Base-by-base conservation (phyloP, 169 alveolate genomes). In the Plasmodium blacklocki region DNA sequence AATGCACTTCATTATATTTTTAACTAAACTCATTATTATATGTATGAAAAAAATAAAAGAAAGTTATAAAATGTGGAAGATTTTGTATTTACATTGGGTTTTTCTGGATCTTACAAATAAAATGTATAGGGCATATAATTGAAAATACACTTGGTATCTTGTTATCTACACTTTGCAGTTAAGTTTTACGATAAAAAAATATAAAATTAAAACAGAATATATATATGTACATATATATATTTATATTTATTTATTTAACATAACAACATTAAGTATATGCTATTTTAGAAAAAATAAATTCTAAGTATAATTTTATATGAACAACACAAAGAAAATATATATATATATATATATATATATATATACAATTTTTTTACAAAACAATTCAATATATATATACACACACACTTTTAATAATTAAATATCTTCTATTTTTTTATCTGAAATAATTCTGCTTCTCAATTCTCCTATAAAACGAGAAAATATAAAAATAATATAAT, bases 401-500 rank as follows among this genome's bases (percentile, higher is more conserved):
- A 32, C 43, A 32, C 43, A 32, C 43, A 32, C 43, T 32, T 32
- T 32, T 32, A 32, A 32, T 32, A 32, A 32, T 32, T 32, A 32
- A 32, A 32, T 3, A 32, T 32, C 43, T 32, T 32, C 6, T 32
- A 32, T 32, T 32, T 32, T 32, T 9, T 5, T 73, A 26, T 63
- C 91, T 83, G 18, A 83, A 56, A 52, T 21, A 49, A 43, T 70
- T 83, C 32, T 60, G 47, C 7, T 68, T 45, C 29, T 83, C 50
- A 47, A 60, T n/a, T 12, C 32, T 83, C 49, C 91, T 83, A 54
- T 50, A 83, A 83, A 19, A 54, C 3, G 15, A 45, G 66, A 39
- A 12, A 14, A 47, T 62, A 68, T 21, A 19, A 56, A 49, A 43
- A 39, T n/a, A 43, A 45, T 43, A 23, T 5, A 68, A 60, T 18